Base-by-base conservation (phyloP, 805 yeast species). In the Nakazawaea wickerhamii region DNA sequence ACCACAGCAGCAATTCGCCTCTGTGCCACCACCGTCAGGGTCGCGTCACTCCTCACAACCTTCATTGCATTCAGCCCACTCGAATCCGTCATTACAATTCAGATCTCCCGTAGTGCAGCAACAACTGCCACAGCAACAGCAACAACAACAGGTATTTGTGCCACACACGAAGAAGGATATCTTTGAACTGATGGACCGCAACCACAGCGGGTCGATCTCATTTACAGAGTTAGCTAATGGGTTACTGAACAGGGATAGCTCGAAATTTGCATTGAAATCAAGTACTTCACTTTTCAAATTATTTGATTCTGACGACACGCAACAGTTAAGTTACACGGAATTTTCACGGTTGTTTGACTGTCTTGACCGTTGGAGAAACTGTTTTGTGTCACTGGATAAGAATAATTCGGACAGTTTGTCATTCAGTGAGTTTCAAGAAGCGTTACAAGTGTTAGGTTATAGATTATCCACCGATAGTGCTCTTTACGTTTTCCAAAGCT, bases 361-460 rank as follows among this genome's bases (percentile, higher is more conserved):
- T 37, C 34, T 42, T n/a, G 45, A 37, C 4, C 28, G 41, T 4
- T 42, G 45, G 45, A 42, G 33, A 14, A 30, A 11, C 3, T 36
- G 41, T 19, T 42, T 42, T 21, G 21, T 32, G 10, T 32, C 31
- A 35, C 38, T 35, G 13, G 45, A 42, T 32, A 42, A 37, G 20
- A 37, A 37, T 14, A 22, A 17, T 3, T 37, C 41, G 4, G 25
- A 27, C 9, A 37, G 30, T 27, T 32, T 42, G n/a, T 37, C 41
- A n/a, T 42, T 42, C 30, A 42, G 45, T 27, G 45, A 42, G 20
- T 42, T 37, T 22, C 48, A 39, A 22, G 55, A 54, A 18, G 50
- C 48, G 2, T 48, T 47, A 37, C 44, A 45, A 22, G 50, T 45
- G 34, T 44, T 42, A n/a, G 45, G 45, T 15, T 42, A 42, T 27